Conservation (phyloP, 2,329 filamentous ascomycete genomes). For the Mariannaea elegans region DNA sequence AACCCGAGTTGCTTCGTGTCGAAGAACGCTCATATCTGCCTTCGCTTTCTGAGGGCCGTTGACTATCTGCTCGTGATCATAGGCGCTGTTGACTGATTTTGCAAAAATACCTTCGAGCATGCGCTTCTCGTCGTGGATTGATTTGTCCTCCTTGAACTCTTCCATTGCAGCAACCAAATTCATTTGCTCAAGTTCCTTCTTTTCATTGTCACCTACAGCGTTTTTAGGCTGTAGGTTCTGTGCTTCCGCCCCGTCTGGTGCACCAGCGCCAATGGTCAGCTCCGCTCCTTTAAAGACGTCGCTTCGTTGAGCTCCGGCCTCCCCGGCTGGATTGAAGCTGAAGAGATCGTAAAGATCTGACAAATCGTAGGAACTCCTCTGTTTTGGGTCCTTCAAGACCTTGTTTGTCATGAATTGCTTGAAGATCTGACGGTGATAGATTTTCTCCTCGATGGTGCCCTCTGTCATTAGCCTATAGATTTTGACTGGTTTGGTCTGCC, state of each 20-base stretch:
- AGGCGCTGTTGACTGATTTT: constrained; percentile 85
- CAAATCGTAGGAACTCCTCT: constrained; percentile 89
- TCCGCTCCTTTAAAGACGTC: constrained; percentile 89
- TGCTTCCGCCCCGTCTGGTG: not conserved
- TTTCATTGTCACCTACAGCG: constrained; percentile 28
- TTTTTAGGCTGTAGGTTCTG: constrained; percentile 21
- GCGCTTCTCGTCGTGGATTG: constrained; percentile 71
- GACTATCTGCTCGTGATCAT: constrained; percentile 93
- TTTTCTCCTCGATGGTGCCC: constrained; percentile 98
- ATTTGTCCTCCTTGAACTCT: constrained; percentile 64
- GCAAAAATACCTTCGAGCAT: constrained; percentile 92
- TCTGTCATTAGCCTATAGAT: constrained; percentile 99
- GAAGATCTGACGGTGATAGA: constrained; percentile 98
- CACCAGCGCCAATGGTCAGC: constrained; percentile 53
- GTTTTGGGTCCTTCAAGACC: constrained; percentile 92
- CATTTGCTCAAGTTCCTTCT: constrained; percentile 60
- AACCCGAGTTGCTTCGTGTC: constrained; percentile 81
- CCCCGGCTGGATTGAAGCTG: constrained; percentile 66
- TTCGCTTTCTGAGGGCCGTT: constrained; percentile 76
- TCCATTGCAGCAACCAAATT: constrained; percentile 72
- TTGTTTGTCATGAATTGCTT: constrained; percentile 99
- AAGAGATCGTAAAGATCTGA: constrained; percentile 94
- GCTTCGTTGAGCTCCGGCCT: constrained; percentile 76
- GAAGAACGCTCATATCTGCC: constrained; percentile 81
- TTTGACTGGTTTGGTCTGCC: constrained; percentile 93